Percentiles rank a stretch among this genome's conserved stretches.
Conservation (phyloP, 345 rosid genomes). For the Salix caprea region DNA sequence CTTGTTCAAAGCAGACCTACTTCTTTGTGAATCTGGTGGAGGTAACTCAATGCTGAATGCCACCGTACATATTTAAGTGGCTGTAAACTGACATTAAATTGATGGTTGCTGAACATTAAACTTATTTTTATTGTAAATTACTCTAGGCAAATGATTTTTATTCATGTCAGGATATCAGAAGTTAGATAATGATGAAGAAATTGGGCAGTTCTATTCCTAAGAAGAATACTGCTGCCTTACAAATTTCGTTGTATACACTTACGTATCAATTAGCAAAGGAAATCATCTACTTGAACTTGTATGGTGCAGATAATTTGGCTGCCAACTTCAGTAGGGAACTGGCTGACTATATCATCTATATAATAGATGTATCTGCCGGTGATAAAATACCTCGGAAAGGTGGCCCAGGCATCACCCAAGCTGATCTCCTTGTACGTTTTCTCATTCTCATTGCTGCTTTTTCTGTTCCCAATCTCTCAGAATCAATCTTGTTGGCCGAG, state of each 20-base stretch:
- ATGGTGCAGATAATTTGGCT: slow-evolving; percentile 77
- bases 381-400: slow-evolving; percentile 97
- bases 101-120: no score
- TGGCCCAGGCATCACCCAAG: slow-evolving; percentile 98
- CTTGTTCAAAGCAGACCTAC: slow-evolving; percentile 76
- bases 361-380: slow-evolving; percentile 91
- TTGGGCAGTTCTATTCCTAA: no score
- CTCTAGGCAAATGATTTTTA: no score
- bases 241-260: background rate
- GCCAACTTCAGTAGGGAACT: slow-evolving; percentile 97
- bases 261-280: background rate
- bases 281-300: slow-evolving; percentile 1
- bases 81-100: no score
- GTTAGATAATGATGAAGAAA: no score
- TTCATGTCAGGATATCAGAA: no score
- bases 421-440: slow-evolving; percentile 70
- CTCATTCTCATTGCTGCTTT: background rate
- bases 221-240: background rate
- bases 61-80: no score
- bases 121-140: no score
- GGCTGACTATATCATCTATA: slow-evolving; percentile 89
- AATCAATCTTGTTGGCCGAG: background rate
- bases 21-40: slow-evolving; percentile 98
- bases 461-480: background rate
- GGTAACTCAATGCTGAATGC: slow-evolving; percentile 35